A percentile compares a stretch with the other conserved stretches of the same genome.
These are phyloP conservation scores for Diaporthe humulicola DNA, from an alignment of 2,329 filamentous ascomycete species.

Conservation along the genomic window DNA sequence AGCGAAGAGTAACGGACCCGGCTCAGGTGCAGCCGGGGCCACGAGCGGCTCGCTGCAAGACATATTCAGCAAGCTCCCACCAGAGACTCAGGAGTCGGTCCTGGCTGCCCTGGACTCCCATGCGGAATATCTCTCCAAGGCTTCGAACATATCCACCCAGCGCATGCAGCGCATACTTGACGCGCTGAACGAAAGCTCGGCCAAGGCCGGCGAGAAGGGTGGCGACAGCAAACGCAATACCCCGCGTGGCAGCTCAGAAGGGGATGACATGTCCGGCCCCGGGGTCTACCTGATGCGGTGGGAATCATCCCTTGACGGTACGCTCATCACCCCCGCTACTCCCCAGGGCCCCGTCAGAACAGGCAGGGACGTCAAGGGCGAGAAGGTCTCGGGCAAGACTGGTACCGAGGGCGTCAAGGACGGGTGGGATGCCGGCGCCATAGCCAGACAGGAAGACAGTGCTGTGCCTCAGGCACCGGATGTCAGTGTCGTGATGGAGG, in stretches of 20 bases:
- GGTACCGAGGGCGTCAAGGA: constrained; percentile 47
- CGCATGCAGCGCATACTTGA: constrained; percentile 49
- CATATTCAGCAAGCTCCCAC: constrained; percentile 62
- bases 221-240: background rate
- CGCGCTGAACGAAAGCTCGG: background rate
- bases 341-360: constrained; percentile 64
- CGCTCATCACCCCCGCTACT: constrained; percentile 73
- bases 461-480: constrained; percentile 36
- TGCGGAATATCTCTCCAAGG: constrained; percentile 67
- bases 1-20: background rate
- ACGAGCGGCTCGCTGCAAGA: constrained; percentile 56
- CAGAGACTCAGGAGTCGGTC: constrained; percentile 60
- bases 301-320: constrained; percentile 79
- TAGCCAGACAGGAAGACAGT: constrained; percentile 34
- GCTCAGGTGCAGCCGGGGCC: constrained; percentile 41
- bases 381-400: constrained; percentile 58
- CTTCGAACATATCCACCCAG: constrained; percentile 65
- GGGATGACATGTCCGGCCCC: constrained; percentile 68
- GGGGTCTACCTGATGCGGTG: constrained; percentile 80
- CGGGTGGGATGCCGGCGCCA: constrained; percentile 39
- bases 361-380: constrained; percentile 65
- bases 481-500: constrained; percentile 25
- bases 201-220: constrained; percentile 9
- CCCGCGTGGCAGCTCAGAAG: constrained; percentile 8
- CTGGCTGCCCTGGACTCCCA: constrained; percentile 70